Conservation (phyloP, 2,329 filamentous ascomycete genomes). For the Ascochyta clinopodiicola region DNA sequence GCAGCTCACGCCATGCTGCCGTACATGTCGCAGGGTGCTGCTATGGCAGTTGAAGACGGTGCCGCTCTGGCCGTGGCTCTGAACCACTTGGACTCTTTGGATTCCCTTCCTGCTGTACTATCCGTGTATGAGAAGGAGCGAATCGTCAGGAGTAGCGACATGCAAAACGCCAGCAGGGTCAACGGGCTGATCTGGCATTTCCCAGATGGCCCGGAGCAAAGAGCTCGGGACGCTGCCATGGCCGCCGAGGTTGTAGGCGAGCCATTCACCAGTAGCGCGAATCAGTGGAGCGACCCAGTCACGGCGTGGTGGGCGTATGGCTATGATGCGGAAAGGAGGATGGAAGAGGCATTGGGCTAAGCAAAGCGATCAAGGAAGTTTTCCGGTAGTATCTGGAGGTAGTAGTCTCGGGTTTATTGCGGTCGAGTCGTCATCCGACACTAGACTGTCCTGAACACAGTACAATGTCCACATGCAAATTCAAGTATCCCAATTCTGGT, state of each 20-base stretch:
- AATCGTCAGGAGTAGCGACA: slow-evolving; percentile 52
- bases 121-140: slow-evolving; percentile 53
- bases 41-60: slow-evolving; percentile 70
- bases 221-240: slow-evolving; percentile 29
- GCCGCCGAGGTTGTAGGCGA: slow-evolving; percentile 47
- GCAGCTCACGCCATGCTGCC: slow-evolving; percentile 36
- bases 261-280: slow-evolving; percentile 49
- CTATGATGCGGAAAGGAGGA: slow-evolving; percentile 52
- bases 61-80: slow-evolving; percentile 63
- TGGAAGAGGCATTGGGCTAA: slow-evolving; percentile 31
- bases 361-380: too few relatives aligned
- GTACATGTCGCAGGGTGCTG: slow-evolving; percentile 57
- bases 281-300: slow-evolving; percentile 58
- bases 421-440: too few relatives aligned
- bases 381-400: too few relatives aligned
- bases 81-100: slow-evolving; percentile 27
- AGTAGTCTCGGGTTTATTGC: too few relatives aligned
- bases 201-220: slow-evolving; percentile 29
- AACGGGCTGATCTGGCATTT: slow-evolving; percentile 58
- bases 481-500: too few relatives aligned
- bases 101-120: slow-evolving; percentile 47
- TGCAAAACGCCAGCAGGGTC: slow-evolving; percentile 57
- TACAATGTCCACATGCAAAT: too few relatives aligned
- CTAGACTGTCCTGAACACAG: too few relatives aligned
- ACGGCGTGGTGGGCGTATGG: slow-evolving; percentile 59